phyloP scores from a whole-genome alignment of 257 asterid species.

The Solanum clarkiae region DNA sequence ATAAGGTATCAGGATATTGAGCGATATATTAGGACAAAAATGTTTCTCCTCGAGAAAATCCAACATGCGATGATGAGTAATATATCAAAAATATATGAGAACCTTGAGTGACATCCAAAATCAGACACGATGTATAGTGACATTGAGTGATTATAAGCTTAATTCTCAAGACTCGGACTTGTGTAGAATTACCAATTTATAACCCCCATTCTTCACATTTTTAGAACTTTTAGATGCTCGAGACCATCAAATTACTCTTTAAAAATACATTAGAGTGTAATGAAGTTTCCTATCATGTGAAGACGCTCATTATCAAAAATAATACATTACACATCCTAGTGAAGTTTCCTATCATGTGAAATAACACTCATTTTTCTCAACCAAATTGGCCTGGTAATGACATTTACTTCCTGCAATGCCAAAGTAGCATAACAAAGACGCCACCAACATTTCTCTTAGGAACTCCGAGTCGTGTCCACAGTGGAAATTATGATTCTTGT shows the following conservation, averaged over 20 bases:
- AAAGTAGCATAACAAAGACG: background rate
- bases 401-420: background rate
- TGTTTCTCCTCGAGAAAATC: too few relatives aligned
- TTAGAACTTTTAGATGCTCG: background rate
- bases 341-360: background rate
- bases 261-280: background rate
- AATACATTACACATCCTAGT: background rate
- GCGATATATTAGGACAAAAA: too few relatives aligned
- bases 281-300: background rate
- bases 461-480: background rate
- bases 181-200: background rate
- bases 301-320: background rate
- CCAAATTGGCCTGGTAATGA: background rate
- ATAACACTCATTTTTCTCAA: background rate
- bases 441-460: background rate
- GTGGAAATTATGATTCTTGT: background rate
- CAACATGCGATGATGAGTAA: too few relatives aligned
- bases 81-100: too few relatives aligned
- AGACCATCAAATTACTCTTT: background rate
- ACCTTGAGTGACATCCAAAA: too few relatives aligned
- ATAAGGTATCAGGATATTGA: too few relatives aligned
- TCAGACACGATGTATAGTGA: too few relatives aligned
- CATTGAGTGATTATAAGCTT: too few relatives aligned
- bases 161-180: too few relatives aligned
- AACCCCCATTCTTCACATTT: background rate